Percentiles rank a stretch among this genome's conserved stretches.
These are phyloP conservation scores for Tolypocladium ophioglossoides DNA, from an alignment of 2,329 filamentous ascomycete genomes.

Conservation along the genomic window DNA sequence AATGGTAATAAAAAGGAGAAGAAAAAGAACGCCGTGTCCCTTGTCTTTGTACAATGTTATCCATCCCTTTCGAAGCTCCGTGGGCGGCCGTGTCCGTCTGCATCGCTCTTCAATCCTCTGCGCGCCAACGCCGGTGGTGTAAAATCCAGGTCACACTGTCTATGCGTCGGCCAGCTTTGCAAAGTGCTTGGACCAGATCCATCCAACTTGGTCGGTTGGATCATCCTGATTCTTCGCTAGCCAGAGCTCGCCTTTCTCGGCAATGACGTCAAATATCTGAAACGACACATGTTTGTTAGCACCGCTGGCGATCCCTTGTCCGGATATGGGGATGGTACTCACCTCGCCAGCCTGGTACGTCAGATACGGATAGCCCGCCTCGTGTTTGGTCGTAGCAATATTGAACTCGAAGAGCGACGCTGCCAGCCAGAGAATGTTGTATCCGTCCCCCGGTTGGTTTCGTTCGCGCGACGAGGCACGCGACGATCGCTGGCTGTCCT, in stretches of 20 bases:
- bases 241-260: slow-evolving; percentile 95
- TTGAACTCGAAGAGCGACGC: slow-evolving; percentile 96
- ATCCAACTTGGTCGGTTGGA: slow-evolving; percentile 65
- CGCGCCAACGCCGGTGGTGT: not conserved
- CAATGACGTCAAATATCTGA: slow-evolving; percentile 81
- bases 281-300: slow-evolving; percentile 1
- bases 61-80: not conserved
- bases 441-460: slow-evolving; percentile 40
- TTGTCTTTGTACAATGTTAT: not conserved
- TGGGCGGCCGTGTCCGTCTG: not conserved
- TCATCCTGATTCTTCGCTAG: slow-evolving; percentile 97
- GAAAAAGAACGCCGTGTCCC: slow-evolving; percentile 3
- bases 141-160: not conserved
- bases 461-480: slow-evolving; percentile 51
- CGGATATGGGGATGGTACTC: slow-evolving; percentile 15
- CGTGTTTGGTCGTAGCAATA: slow-evolving; percentile 81
- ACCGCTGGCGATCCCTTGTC: not conserved
- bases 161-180: slow-evolving; percentile 50
- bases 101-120: not conserved
- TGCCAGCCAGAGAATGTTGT: slow-evolving; percentile 77
- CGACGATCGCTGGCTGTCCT: slow-evolving; percentile 42
- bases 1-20: slow-evolving; percentile 2
- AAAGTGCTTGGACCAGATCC: slow-evolving; percentile 99
- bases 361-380: slow-evolving; percentile 91
- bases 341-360: slow-evolving; percentile 92